A percentile compares a stretch with the other conserved stretches of the same genome.
Evolutionary conservation across 2,329 filamentous ascomycete genomes (phyloP).

Genomic region (Purpureocillium lavendulum): DNA sequence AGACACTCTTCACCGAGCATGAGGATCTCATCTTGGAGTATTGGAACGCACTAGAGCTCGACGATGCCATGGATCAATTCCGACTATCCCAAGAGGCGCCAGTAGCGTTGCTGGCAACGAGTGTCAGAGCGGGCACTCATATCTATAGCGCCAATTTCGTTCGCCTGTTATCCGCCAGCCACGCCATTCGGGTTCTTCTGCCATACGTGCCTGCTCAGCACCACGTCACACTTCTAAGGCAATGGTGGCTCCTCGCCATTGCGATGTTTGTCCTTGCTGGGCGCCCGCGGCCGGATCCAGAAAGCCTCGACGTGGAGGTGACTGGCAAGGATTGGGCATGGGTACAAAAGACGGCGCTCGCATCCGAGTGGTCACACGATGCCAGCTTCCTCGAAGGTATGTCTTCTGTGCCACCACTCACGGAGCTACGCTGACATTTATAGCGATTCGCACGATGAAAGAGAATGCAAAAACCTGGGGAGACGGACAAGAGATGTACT

Average conservation of each 20-base stretch:
- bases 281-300: constrained; percentile 63
- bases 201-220: constrained; percentile 65
- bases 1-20: constrained; percentile 57
- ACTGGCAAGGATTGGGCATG: constrained; percentile 67
- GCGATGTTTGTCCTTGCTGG: constrained; percentile 69
- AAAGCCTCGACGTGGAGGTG: constrained; percentile 51
- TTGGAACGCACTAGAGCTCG: constrained; percentile 80
- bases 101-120: constrained; percentile 53
- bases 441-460: constrained; percentile 63
- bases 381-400: constrained; percentile 78
- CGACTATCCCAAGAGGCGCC: constrained; percentile 58
- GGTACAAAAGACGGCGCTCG: constrained; percentile 63
- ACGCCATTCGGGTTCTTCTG: constrained; percentile 80
- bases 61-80: constrained; percentile 66
- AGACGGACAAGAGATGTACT: constrained; percentile 56
- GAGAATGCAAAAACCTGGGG: constrained; percentile 70
- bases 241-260: constrained; percentile 85
- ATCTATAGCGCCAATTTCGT: constrained; percentile 78
- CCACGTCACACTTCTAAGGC: constrained; percentile 65
- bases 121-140: constrained; percentile 46
- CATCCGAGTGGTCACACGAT: constrained; percentile 60
- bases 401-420: constrained; percentile 15
- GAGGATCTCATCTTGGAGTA: constrained; percentile 71
- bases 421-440: neutral
- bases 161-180: constrained; percentile 75